phyloP scores from a whole-genome alignment of 139 green algal genomes.

The Trebouxia sp. region DNA sequence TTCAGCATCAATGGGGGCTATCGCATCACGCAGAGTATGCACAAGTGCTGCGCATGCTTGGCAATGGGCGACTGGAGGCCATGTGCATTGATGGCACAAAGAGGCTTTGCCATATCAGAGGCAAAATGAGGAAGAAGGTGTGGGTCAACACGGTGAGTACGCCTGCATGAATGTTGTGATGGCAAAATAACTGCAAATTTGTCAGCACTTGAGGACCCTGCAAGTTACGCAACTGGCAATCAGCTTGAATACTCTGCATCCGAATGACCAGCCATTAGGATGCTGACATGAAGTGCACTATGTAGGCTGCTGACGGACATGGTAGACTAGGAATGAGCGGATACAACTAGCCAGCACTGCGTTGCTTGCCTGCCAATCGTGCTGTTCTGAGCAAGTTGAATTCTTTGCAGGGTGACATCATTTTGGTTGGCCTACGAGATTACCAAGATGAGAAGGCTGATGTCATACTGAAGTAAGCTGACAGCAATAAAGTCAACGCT shows the following conservation, averaged over 20 bases:
- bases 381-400: no score
- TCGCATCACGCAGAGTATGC: conserved; percentile 72
- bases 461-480: conserved; percentile 95
- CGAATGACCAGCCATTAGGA: no score
- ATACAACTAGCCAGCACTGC: no score
- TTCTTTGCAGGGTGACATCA: conserved; percentile 87
- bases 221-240: no score
- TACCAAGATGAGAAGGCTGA: conserved; percentile 99
- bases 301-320: no score
- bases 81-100: conserved; percentile 99
- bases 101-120: conserved; percentile 97
- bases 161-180: no score
- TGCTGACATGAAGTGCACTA: no score
- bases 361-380: no score
- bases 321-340: no score
- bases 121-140: conserved; percentile 99
- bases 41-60: conserved; percentile 97
- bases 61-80: conserved; percentile 96
- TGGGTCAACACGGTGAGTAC: conserved; percentile 73
- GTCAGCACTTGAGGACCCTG: no score
- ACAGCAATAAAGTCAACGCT: not conserved
- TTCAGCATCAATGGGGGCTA: not conserved
- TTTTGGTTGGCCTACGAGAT: conserved; percentile 96
- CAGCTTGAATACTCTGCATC: no score
- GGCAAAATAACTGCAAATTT: no score